Conservation (phyloP, 768 basidiomycete species). For the Lentinula guzmanii region DNA sequence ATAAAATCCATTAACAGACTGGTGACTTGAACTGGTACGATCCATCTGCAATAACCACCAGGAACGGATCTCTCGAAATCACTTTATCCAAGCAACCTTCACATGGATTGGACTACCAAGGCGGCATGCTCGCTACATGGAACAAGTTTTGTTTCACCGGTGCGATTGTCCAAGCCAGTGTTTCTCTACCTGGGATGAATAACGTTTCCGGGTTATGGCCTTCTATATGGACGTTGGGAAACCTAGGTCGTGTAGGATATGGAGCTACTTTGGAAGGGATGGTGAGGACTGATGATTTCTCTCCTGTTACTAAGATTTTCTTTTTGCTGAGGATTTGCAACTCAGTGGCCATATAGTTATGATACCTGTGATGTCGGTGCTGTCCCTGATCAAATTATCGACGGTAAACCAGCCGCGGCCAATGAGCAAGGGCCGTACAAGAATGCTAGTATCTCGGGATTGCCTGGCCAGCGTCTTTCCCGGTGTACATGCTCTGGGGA, state of each 20-base stretch:
- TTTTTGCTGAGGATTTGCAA: neutral
- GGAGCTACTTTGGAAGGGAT: constrained; percentile 60
- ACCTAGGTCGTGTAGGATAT: constrained; percentile 63
- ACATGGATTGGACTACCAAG: constrained; percentile 65
- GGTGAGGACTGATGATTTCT: constrained; percentile 28
- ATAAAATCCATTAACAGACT: constrained; percentile 24
- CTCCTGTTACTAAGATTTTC: neutral
- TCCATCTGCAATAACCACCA: constrained; percentile 60
- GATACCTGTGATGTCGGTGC: constrained; percentile 61
- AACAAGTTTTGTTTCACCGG: constrained; percentile 82
- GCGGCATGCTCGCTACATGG: constrained; percentile 21
- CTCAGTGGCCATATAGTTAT: constrained; percentile 61
- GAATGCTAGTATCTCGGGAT: constrained; percentile 25
- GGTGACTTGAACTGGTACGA: constrained; percentile 80
- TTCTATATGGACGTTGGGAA: constrained; percentile 32
- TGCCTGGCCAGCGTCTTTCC: constrained; percentile 50
- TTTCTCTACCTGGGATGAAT: neutral
- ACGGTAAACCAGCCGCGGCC: constrained; percentile 41
- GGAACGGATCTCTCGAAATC: constrained; percentile 64
- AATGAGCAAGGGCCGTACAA: constrained; percentile 25
- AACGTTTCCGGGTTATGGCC: constrained; percentile 5
- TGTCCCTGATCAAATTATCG: constrained; percentile 44
- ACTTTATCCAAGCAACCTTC: constrained; percentile 56
- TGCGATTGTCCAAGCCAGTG: constrained; percentile 52
- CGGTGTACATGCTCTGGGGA: constrained; percentile 55